These are phyloP conservation scores for Pestalotiopsis sp. DNA, from an alignment of 2,329 filamentous ascomycete genomes.

Conservation along the genomic window DNA sequence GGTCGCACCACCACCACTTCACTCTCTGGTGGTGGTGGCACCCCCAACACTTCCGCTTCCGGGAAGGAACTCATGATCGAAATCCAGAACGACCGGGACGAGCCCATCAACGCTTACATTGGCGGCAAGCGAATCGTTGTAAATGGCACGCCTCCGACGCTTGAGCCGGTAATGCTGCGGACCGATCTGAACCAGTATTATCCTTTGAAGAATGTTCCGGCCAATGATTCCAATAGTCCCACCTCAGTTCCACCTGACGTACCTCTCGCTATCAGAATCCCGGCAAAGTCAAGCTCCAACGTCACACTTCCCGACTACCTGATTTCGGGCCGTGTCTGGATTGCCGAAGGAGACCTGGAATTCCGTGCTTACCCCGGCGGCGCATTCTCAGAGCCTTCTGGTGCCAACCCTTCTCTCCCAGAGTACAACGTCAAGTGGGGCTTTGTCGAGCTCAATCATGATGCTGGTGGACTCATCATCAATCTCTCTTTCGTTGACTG, in stretches of 20 bases:
- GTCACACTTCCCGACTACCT: background rate
- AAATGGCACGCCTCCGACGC: background rate
- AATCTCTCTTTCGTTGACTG: slow-evolving; percentile 54
- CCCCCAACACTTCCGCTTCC: background rate
- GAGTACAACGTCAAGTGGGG: slow-evolving; percentile 42
- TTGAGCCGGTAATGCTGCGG: background rate
- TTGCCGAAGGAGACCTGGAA: slow-evolving; percentile 33
- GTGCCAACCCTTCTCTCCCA: slow-evolving; percentile 38
- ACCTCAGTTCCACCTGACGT: background rate
- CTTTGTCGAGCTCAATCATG: slow-evolving; percentile 44
- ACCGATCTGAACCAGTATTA: background rate
- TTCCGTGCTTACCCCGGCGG: slow-evolving; percentile 33
- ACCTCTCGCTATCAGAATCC: background rate
- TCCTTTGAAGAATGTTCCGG: background rate
- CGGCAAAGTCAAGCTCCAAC: background rate
- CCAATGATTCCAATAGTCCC: background rate
- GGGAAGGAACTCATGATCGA: background rate
- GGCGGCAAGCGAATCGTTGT: background rate
- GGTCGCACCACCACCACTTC: too few species aligned
- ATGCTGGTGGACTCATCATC: slow-evolving; percentile 36
- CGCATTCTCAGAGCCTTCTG: slow-evolving; percentile 45
- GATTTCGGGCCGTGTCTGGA: slow-evolving; percentile 35
- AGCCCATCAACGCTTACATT: slow-evolving; percentile 1
- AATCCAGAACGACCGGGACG: background rate
- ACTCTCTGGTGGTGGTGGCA: too few species aligned